These are phyloP conservation scores for Suillus clintonianus DNA, from an alignment of 768 basidiomycete species.

Conservation along the genomic window DNA sequence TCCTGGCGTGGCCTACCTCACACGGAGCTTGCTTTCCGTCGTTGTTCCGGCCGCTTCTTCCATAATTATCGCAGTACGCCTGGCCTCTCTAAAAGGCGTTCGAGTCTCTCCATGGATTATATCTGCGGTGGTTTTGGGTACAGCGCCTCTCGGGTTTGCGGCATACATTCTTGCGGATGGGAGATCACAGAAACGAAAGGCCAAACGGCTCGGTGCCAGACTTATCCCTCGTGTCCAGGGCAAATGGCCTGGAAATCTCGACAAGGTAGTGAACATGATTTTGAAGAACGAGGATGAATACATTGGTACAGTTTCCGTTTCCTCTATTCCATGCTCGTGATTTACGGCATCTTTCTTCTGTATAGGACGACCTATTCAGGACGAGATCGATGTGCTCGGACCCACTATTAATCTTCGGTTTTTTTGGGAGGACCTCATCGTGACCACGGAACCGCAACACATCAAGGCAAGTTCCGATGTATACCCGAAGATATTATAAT, in stretches of 20 bases:
- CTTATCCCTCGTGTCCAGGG: constrained; percentile 34
- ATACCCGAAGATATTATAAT: background rate
- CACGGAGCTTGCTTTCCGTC: constrained; percentile 13
- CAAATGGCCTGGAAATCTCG: constrained; percentile 34
- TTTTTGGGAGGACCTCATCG: constrained; percentile 49
- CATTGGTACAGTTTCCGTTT: constrained; percentile 27
- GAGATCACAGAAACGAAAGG: constrained; percentile 16
- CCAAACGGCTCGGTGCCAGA: constrained; percentile 26
- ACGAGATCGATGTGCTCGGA: constrained; percentile 27
- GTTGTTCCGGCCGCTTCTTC: constrained; percentile 15
- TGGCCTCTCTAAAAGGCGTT: constrained; percentile 12
- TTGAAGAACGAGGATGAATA: constrained; percentile 30
- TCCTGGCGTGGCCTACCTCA: constrained; percentile 25
- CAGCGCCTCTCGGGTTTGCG: constrained; percentile 5
- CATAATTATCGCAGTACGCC: constrained; percentile 12
- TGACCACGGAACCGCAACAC: constrained; percentile 54
- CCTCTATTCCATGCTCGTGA: background rate
- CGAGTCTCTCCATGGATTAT: constrained; percentile 8
- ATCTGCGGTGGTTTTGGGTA: constrained; percentile 7
- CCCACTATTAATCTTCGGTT: constrained; percentile 43
- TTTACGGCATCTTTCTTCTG: background rate
- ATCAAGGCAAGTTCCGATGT: constrained; percentile 30
- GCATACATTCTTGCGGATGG: constrained; percentile 4
- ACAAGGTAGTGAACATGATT: constrained; percentile 28
- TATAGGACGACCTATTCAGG: constrained; percentile 25